Conservation (phyloP, 192 early-diverging fungal genomes). For the Coemansia sp. region DNA sequence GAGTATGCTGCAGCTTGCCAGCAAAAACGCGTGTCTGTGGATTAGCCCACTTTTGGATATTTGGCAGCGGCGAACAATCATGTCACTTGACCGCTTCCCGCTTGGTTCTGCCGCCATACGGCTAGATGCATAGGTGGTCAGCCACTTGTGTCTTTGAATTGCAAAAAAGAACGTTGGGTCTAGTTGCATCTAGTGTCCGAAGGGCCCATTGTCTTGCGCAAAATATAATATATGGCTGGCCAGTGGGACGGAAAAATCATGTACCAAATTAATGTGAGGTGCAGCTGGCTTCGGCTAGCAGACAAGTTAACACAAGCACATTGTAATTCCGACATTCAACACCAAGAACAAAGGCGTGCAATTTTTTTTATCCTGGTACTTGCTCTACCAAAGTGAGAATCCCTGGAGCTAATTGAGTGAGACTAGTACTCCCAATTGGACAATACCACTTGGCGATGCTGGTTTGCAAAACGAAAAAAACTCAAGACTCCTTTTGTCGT, state of each 20-base stretch:
- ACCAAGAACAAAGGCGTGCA: neutral
- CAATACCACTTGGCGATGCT: conserved; percentile 2
- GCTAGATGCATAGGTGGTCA: neutral
- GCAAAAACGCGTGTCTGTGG: neutral
- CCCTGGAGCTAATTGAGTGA: neutral
- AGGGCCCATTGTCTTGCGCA: neutral
- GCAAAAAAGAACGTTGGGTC: neutral
- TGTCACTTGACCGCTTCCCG: conserved; percentile 10
- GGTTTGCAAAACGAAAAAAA: neutral
- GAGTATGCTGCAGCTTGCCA: neutral
- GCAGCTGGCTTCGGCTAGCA: neutral
- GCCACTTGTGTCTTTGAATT: neutral
- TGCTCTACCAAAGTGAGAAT: neutral
- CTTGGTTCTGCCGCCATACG: conserved; percentile 6
- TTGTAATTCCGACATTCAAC: neutral
- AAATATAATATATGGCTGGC: neutral
- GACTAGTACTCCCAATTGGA: neutral
- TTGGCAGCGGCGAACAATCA: neutral
- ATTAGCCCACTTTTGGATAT: neutral
- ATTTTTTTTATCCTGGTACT: neutral
- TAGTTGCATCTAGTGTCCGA: neutral
- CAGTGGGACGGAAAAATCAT: neutral
- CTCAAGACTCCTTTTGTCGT: neutral
- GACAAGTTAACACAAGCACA: neutral
- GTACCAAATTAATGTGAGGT: neutral